Conservation (phyloP, 2,329 filamentous ascomycete species). For the Cladosporium sp. region DNA sequence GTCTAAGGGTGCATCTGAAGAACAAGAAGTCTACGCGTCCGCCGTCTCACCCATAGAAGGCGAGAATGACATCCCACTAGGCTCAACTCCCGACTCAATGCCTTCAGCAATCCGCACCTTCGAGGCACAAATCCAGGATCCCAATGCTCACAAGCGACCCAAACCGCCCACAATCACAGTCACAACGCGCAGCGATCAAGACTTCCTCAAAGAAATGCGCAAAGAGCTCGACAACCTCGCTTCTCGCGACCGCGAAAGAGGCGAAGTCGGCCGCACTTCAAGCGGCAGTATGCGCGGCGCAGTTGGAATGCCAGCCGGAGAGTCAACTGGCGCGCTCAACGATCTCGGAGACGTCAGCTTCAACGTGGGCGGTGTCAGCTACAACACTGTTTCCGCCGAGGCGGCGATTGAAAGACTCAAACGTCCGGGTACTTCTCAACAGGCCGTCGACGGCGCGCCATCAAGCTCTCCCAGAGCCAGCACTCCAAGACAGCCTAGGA, state of each 20-base stretch:
- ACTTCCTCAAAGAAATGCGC: constrained; percentile 33
- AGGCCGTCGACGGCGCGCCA: not conserved
- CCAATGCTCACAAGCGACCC: constrained; percentile 26
- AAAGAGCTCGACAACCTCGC: constrained; percentile 72
- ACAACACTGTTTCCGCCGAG: constrained; percentile 30
- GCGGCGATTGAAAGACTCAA: constrained; percentile 32
- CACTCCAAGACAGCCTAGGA: constrained; percentile 21
- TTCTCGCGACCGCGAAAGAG: constrained; percentile 55
- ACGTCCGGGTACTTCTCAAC: constrained; percentile 11
- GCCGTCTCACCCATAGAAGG: constrained; percentile 19
- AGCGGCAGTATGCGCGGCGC: not conserved
- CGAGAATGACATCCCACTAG: constrained; percentile 17
- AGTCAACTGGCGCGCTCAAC: constrained; percentile 30
- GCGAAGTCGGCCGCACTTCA: not conserved
- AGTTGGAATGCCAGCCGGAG: constrained; percentile 32
- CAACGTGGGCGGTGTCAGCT: constrained; percentile 94
- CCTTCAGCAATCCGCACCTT: constrained; percentile 28
- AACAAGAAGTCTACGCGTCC: constrained; percentile 25
- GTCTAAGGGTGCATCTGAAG: constrained; percentile 22
- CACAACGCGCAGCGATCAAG: constrained; percentile 31
- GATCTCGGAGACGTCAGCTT: constrained; percentile 49
- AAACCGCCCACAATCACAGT: constrained; percentile 30
- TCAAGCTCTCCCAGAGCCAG: not conserved
- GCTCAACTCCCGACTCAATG: constrained; percentile 16
- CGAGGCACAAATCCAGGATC: constrained; percentile 28